Percentiles rank a stretch among this genome's conserved stretches.
These are phyloP conservation scores for Bacidia gigantensis DNA, from an alignment of 495 filamentous ascomycete genomes.

Conservation along the genomic window DNA sequence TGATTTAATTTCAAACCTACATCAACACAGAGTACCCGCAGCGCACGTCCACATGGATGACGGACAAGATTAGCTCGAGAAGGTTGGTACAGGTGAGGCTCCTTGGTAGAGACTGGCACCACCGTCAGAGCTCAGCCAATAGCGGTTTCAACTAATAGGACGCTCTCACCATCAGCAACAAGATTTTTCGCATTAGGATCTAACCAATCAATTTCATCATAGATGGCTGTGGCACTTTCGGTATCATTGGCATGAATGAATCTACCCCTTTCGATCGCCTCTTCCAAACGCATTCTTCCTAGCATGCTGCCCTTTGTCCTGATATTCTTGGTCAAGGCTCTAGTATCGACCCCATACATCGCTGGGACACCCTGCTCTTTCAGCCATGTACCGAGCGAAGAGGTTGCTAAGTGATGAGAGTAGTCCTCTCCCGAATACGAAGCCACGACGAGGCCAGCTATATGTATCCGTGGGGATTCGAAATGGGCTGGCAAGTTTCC, in stretches of 20 bases:
- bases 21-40: constrained; percentile 84
- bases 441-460: constrained; percentile 77
- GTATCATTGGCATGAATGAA: constrained; percentile 23
- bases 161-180: constrained; percentile 73
- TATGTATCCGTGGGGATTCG: constrained; percentile 80
- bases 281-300: constrained; percentile 66
- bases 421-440: constrained; percentile 88
- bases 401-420: constrained; percentile 81
- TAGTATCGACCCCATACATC: constrained; percentile 89
- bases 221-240: constrained; percentile 24
- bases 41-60: constrained; percentile 71
- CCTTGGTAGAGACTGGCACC: constrained; percentile 64
- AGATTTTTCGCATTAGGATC: constrained; percentile 88
- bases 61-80: constrained; percentile 49
- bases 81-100: constrained; percentile 70
- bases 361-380: constrained; percentile 93
- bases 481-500: constrained; percentile 79
- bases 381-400: constrained; percentile 85
- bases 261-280: constrained; percentile 27
- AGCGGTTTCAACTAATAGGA: constrained; percentile 9
- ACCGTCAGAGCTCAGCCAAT: constrained; percentile 16
- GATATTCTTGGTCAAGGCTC: constrained; percentile 86
- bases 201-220: constrained; percentile 72
- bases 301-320: constrained; percentile 93
- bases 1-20: constrained; percentile 98